Evolutionary conservation across 129 eudicot species (phyloP).

Genomic region (Chrysanthemum makinoi): DNA sequence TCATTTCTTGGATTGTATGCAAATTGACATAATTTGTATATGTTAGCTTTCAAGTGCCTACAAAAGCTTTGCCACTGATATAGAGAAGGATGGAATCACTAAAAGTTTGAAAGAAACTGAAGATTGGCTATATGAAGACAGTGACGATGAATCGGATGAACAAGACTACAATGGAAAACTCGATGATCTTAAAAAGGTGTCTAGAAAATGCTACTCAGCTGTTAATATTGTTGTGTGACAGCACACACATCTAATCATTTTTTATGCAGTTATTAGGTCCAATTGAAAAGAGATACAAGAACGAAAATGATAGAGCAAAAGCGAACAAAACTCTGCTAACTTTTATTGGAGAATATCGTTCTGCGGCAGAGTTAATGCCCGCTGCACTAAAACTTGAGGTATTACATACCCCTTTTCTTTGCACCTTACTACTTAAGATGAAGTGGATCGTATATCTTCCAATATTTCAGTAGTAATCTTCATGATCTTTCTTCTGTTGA

Average conservation of each 20-base stretch:
- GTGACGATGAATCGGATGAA: conserved; percentile 67
- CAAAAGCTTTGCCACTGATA: conserved; percentile 51
- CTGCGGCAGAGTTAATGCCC: conserved; percentile 48
- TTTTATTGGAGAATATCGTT: conserved; percentile 47
- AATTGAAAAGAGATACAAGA: conserved; percentile 55
- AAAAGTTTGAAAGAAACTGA: conserved; percentile 60
- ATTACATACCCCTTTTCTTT: conserved; percentile 15
- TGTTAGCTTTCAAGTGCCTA: conserved; percentile 53
- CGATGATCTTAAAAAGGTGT: conserved; percentile 58
- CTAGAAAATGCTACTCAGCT: not conserved
- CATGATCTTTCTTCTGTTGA: not conserved
- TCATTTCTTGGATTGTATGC: not conserved
- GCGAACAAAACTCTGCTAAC: conserved; percentile 43
- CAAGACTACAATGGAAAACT: conserved; percentile 55
- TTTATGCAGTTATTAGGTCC: conserved; percentile 66
- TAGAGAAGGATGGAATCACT: conserved; percentile 56
- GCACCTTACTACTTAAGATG: not conserved
- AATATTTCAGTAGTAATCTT: too few species aligned
- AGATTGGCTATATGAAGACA: conserved; percentile 80
- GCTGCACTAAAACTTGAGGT: conserved; percentile 52
- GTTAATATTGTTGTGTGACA: not conserved
- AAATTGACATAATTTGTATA: not conserved
- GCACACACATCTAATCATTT: conserved; percentile 4
- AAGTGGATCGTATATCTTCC: not conserved
- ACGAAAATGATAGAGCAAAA: conserved; percentile 60